phyloP scores from a whole-genome alignment of 352 stramenopile genomes.

The Globisporangium okanoganense region DNA sequence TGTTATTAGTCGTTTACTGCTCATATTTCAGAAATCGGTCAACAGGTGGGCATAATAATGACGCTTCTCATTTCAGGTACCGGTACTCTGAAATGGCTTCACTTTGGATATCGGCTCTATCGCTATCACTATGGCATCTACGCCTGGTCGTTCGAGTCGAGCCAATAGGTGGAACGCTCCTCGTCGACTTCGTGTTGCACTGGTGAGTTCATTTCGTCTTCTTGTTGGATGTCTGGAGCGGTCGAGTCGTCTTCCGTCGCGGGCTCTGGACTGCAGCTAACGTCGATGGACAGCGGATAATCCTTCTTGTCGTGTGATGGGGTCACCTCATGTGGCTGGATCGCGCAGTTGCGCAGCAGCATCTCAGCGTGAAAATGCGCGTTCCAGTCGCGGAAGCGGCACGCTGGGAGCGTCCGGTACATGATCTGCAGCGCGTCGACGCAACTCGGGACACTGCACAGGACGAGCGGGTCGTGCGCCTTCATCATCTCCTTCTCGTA shows the following conservation, averaged over 20 bases:
- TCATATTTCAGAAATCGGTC: constrained; percentile 2
- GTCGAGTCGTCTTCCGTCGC: not conserved
- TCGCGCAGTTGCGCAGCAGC: constrained; percentile 47
- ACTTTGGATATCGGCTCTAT: not conserved
- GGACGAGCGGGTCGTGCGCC: constrained; percentile 21
- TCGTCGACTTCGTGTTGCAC: not conserved
- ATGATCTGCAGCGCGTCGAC: constrained; percentile 43
- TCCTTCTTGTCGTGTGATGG: not conserved
- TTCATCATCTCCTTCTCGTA: constrained; percentile 44
- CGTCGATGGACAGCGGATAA: not conserved
- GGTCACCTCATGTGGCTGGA: constrained; percentile 24
- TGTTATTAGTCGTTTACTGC: too few relatives aligned
- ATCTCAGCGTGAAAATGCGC: constrained; percentile 37
- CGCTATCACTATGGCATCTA: not conserved
- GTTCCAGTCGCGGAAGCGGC: constrained; percentile 48
- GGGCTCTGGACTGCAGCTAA: not conserved
- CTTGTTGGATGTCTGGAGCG: not conserved
- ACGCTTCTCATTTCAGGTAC: constrained; percentile 3
- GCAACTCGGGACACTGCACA: constrained; percentile 41
- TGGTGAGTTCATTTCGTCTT: not conserved
- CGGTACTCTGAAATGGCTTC: constrained; percentile 1
- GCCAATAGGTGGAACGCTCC: not conserved
- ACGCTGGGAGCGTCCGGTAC: constrained; percentile 52
- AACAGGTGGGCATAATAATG: not conserved
- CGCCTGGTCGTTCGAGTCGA: not conserved